A percentile compares a stretch with the other conserved stretches of the same genome.
These are phyloP conservation scores for Entomortierella chlamydospora DNA, from an alignment of 192 early-diverging fungal species.

Conservation along the genomic window DNA sequence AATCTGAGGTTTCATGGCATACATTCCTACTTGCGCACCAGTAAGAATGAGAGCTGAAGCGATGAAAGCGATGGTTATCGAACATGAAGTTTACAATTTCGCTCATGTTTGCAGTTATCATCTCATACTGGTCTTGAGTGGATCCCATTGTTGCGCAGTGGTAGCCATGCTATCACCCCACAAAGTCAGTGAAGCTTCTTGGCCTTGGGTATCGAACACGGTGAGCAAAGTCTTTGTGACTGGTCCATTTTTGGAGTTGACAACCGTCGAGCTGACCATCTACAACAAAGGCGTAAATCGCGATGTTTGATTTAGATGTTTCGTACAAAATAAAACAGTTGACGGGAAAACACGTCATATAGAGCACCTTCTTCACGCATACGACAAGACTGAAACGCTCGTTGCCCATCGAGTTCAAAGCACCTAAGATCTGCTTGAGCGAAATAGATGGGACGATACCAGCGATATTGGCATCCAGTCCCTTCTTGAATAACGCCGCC, in stretches of 20 bases:
- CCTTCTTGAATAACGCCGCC: conserved; percentile 15
- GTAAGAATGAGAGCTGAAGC: conserved; percentile 28
- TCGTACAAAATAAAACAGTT: too few relatives aligned
- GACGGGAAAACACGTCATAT: too few relatives aligned
- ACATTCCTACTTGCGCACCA: conserved; percentile 29
- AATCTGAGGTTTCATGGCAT: conserved; percentile 30
- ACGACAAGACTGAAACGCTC: conserved; percentile 31
- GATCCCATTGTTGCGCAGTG: conserved; percentile 18
- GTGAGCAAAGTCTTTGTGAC: conserved; percentile 8
- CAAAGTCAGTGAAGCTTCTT: conserved; percentile 16
- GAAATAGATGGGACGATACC: conserved; percentile 17
- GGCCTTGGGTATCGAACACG: conserved; percentile 39
- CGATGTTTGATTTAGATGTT: neutral
- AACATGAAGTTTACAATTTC: neutral
- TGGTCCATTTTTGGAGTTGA: conserved; percentile 34
- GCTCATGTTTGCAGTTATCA: neutral
- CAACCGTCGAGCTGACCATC: conserved; percentile 4
- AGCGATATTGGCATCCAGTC: conserved; percentile 22
- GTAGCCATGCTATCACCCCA: conserved; percentile 30
- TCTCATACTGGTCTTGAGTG: conserved; percentile 6
- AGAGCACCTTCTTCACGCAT: conserved; percentile 41
- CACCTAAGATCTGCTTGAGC: conserved; percentile 13
- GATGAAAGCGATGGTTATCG: neutral
- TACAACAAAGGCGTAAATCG: neutral
- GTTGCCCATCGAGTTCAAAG: neutral